Percentiles rank a stretch among this genome's conserved stretches.
These are phyloP conservation scores for Triangularia verruculosa DNA, from an alignment of 2,329 filamentous ascomycete genomes.

Conservation along the genomic window DNA sequence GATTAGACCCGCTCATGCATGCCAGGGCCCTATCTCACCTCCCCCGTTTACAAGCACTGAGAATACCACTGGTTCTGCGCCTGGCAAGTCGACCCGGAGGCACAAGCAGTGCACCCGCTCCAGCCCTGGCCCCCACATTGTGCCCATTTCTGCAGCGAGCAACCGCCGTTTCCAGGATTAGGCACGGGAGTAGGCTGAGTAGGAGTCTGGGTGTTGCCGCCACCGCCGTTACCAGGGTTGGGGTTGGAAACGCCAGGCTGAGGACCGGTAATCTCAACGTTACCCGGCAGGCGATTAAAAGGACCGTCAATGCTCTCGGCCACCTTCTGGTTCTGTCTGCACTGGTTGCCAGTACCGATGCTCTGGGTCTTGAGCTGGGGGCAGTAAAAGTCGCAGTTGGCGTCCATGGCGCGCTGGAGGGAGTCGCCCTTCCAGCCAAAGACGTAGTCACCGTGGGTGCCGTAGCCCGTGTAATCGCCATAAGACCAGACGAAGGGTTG, in stretches of 20 bases:
- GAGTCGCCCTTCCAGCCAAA: slow-evolving; percentile 25
- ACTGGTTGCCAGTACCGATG: slow-evolving; percentile 14
- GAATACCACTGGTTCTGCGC: slow-evolving; percentile 16
- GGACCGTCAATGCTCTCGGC: slow-evolving; percentile 19
- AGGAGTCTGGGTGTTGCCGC: background rate
- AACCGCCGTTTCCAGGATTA: slow-evolving; percentile 10
- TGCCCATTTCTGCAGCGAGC: slow-evolving; percentile 10
- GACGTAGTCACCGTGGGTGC: slow-evolving; percentile 23
- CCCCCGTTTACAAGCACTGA: slow-evolving; percentile 13
- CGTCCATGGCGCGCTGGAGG: slow-evolving; percentile 23
- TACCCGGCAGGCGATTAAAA: slow-evolving; percentile 12
- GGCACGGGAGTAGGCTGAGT: slow-evolving; percentile 1
- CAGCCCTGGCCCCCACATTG: slow-evolving; percentile 17
- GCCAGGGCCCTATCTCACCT: background rate
- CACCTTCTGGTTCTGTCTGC: slow-evolving; percentile 12
- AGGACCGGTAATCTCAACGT: slow-evolving; percentile 13
- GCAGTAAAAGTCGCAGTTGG: slow-evolving; percentile 18
- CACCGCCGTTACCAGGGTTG: background rate
- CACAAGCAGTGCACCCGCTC: slow-evolving; percentile 18
- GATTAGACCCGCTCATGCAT: background rate
- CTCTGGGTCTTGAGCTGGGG: slow-evolving; percentile 14
- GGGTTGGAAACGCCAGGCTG: slow-evolving; percentile 13
- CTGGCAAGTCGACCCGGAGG: slow-evolving; percentile 16
- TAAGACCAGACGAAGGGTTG: slow-evolving; percentile 25
- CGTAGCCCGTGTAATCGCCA: slow-evolving; percentile 23